These are phyloP conservation scores for Pseudonitzschia pungens DNA, from an alignment of 108 stramenopile species.

Conservation along the genomic window DNA sequence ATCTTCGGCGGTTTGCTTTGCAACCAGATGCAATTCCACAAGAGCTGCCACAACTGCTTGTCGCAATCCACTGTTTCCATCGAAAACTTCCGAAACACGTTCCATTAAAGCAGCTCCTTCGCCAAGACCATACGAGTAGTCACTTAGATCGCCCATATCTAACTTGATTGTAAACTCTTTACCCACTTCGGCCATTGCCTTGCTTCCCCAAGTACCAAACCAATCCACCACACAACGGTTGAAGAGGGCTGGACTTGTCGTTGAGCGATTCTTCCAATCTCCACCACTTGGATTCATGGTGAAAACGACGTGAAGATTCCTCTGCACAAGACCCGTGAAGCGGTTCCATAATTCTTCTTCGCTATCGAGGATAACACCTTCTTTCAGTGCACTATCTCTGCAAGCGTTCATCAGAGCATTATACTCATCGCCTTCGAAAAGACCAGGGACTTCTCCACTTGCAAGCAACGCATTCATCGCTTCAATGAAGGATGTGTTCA, in stretches of 20 bases:
- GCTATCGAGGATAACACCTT: slow-evolving; percentile 86
- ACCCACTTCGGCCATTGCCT: slow-evolving; percentile 92
- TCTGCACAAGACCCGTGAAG: slow-evolving; percentile 91
- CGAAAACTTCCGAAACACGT: slow-evolving; percentile 64
- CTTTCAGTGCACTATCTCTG: slow-evolving; percentile 84
- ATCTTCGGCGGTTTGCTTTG: slow-evolving; percentile 69
- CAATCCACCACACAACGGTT: slow-evolving; percentile 99
- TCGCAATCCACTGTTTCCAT: slow-evolving; percentile 63
- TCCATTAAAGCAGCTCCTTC: slow-evolving; percentile 74
- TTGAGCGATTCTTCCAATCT: slow-evolving; percentile 91
- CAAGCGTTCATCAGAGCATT: slow-evolving; percentile 89
- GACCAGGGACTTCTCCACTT: slow-evolving; percentile 98
- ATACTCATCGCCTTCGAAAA: slow-evolving; percentile 99
- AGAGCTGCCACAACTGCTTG: slow-evolving; percentile 95
- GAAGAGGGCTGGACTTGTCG: slow-evolving; percentile 98
- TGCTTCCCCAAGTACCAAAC: slow-evolving; percentile 97
- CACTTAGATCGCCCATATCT: slow-evolving; percentile 89
- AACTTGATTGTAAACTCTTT: slow-evolving; percentile 69
- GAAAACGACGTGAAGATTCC: slow-evolving; percentile 98
- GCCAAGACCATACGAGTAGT: slow-evolving; percentile 74
- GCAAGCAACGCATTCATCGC: slow-evolving; percentile 99
- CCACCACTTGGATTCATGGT: slow-evolving; percentile 97
- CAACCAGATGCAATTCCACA: slow-evolving; percentile 83
- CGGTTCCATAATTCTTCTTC: slow-evolving; percentile 93
- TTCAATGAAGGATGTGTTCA: slow-evolving; percentile 94